Conservation (phyloP, 495 filamentous ascomycete species). For the Aspergillus coremiiformis region DNA sequence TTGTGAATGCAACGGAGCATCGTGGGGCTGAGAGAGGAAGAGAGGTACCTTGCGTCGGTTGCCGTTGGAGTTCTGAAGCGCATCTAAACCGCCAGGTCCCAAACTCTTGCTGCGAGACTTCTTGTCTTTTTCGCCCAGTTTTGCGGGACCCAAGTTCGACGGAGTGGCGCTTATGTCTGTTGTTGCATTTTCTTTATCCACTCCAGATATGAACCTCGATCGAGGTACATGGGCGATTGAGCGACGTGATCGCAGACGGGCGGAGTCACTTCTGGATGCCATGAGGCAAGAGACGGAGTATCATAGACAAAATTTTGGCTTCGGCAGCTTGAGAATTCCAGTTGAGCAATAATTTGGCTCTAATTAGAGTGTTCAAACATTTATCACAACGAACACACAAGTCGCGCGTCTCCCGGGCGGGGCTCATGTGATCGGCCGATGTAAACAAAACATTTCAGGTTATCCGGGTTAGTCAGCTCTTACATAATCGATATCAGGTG, state of each 20-base stretch:
- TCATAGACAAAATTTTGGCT: conserved; percentile 11
- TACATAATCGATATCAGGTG: neutral
- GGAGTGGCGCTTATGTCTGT: conserved; percentile 45
- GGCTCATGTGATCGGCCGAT: conserved; percentile 27
- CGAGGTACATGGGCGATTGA: conserved; percentile 64
- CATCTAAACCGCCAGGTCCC: conserved; percentile 82
- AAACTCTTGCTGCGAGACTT: conserved; percentile 93
- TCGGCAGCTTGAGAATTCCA: neutral
- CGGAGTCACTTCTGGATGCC: conserved; percentile 34
- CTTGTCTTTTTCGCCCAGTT: conserved; percentile 42
- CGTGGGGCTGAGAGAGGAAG: conserved; percentile 3
- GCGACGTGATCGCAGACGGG: conserved; percentile 58
- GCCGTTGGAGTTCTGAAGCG: conserved; percentile 65
- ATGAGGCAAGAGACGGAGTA: conserved; percentile 13
- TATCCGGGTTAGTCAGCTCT: neutral
- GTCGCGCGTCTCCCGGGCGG: conserved; percentile 27
- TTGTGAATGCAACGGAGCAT: neutral
- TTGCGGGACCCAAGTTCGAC: conserved; percentile 24
- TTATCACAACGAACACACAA: too few relatives aligned
- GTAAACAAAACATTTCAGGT: conserved; percentile 36
- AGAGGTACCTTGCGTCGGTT: conserved; percentile 72
- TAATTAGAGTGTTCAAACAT: neutral
- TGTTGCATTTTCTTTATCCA: conserved; percentile 69
- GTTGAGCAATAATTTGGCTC: neutral
- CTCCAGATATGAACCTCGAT: conserved; percentile 33